Evolutionary conservation across 768 basidiomycete genomes (phyloP).

Genomic region (Cubamyces sp.): DNA sequence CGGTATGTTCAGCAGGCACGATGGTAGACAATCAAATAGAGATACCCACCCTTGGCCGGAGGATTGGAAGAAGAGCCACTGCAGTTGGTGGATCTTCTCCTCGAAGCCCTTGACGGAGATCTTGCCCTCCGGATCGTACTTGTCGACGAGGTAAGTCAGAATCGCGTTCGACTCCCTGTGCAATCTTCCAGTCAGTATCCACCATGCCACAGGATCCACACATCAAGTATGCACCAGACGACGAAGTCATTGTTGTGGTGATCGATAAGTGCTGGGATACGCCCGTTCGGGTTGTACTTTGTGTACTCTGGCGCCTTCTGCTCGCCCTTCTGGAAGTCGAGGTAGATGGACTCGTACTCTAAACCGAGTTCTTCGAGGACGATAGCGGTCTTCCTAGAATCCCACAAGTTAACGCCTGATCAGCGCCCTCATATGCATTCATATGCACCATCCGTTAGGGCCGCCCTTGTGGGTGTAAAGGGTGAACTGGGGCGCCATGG

Average conservation of each 20-base stretch:
- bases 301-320: conserved; percentile 44
- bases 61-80: conserved; percentile 46
- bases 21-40: not conserved
- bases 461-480: conserved; percentile 30
- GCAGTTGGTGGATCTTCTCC: conserved; percentile 26
- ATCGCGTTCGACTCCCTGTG: conserved; percentile 40
- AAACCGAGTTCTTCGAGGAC: conserved; percentile 35
- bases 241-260: conserved; percentile 33
- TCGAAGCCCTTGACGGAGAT: conserved; percentile 2
- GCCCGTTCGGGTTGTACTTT: conserved; percentile 35
- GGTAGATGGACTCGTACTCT: conserved; percentile 32
- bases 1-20: not conserved
- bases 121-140: conserved; percentile 45
- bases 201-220: not conserved
- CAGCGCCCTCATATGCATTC: not conserved
- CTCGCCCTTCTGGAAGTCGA: conserved; percentile 39
- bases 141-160: conserved; percentile 42
- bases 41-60: conserved; percentile 25
- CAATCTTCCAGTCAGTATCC: not conserved
- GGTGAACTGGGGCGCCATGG: conserved; percentile 33
- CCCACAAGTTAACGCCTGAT: too few relatives aligned
- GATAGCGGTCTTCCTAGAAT: conserved; percentile 30
- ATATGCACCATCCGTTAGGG: conserved; percentile 28
- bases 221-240: conserved; percentile 23
- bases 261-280: conserved; percentile 39